phyloP scores from a whole-genome alignment of 805 yeast species.

The Nakazawaea anatomiae region DNA sequence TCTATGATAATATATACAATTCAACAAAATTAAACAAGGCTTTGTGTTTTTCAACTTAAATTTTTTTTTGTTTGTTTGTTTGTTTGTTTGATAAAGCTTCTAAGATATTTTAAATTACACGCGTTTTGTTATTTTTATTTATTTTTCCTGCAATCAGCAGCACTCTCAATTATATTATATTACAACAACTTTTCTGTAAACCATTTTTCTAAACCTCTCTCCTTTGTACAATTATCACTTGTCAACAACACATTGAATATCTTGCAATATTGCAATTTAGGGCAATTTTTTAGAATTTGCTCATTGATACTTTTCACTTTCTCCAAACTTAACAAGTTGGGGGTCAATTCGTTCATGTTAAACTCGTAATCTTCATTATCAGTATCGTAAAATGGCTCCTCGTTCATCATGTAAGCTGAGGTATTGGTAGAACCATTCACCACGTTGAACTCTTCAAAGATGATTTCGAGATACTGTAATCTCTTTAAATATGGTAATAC shows the following conservation, averaged over 20 bases:
- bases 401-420: slow-evolving; percentile 2
- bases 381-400: slow-evolving; percentile 1
- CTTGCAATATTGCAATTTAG: slow-evolving; percentile 14
- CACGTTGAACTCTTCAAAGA: slow-evolving; percentile 15
- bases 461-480: slow-evolving; percentile 16
- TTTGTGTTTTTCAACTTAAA: too few species aligned
- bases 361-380: slow-evolving; percentile 8
- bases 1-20: background rate
- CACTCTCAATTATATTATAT: too few species aligned
- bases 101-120: too few species aligned
- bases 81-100: too few species aligned
- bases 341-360: slow-evolving; percentile 7
- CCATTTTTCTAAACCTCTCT: slow-evolving; percentile 20
- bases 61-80: too few species aligned
- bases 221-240: slow-evolving; percentile 12
- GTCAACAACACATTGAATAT: slow-evolving; percentile 15
- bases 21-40: too few species aligned
- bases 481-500: slow-evolving; percentile 6
- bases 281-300: background rate
- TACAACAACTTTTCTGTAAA: slow-evolving; percentile 14
- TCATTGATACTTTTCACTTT: slow-evolving; percentile 7
- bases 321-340: slow-evolving; percentile 2
- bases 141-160: too few species aligned
- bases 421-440: background rate
- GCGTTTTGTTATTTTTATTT: too few species aligned